Base-by-base conservation (phyloP, 1,284 basidiomycete genomes). In the Microbotryum intermedium region DNA sequence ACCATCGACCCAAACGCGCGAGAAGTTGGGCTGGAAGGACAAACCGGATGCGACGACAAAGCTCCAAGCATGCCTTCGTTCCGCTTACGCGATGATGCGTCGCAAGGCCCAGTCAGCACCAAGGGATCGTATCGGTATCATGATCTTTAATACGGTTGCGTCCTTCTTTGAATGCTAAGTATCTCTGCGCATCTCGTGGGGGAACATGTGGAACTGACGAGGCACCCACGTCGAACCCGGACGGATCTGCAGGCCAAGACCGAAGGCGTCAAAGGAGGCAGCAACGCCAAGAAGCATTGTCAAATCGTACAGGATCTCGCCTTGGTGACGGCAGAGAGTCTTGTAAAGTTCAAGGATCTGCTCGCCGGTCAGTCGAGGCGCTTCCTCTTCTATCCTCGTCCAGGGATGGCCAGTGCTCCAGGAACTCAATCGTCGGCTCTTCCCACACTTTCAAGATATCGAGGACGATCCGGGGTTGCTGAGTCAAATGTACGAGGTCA, bases 91-190 rank as follows among this genome's bases (percentile, higher is more conserved):
- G 20, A 62, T 67, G 50, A 69, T 69, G 65, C 61, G 64, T 30
- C 55, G 66, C 26, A 63, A 67, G 44, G 65, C 70, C 60, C 62
- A 69, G 50, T 60, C 65, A 25, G 60, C 57, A 3, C 67, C 69
- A 1, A 66, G 67, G 52, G 70, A 71, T 53, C 50, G 57, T 3
- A 55, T 71, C 52, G 94, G 93, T 3, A 85, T 97, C 46, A 72
- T 97, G 69, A 76, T 97, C 21, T 98, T 87, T 77, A 97, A 97
- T 67, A 91, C 91, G 57, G 90, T 94, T 39, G 72, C 79, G 84
- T 71, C 26, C 6, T 39, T 39, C 13, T 6, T 16, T 39, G 13
- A n/a, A 26, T 8, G 34, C 26, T 7, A n/a, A 3, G 13, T 28
- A 20, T 23, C 16, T 26, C 21, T 42, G 25, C 29, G 30, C 29